A percentile compares a stretch with the other conserved stretches of the same genome.
Evolutionary conservation across 1,284 basidiomycete genomes (phyloP).

Genomic region (Ceratobasidium sp.): DNA sequence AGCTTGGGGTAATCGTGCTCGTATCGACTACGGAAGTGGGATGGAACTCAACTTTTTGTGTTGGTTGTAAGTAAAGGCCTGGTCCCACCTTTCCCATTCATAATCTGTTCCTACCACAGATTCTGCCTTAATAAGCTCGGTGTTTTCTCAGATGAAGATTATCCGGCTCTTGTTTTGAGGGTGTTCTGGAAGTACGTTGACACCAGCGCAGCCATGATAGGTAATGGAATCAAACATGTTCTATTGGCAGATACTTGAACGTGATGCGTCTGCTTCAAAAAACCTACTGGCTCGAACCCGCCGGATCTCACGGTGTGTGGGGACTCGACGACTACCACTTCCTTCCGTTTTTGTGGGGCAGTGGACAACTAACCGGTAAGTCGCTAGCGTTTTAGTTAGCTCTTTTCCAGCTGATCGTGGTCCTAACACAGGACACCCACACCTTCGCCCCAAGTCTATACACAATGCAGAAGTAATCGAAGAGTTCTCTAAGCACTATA

Average conservation of each 20-base stretch:
- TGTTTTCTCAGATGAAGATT: slow-evolving; percentile 77
- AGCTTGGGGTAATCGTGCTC: slow-evolving; percentile 90
- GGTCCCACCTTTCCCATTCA: not conserved
- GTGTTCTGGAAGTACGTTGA: slow-evolving; percentile 88
- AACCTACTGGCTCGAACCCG: slow-evolving; percentile 97
- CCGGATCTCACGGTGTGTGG: slow-evolving; percentile 98
- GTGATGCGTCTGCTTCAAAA: slow-evolving; percentile 94
- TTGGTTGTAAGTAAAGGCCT: slow-evolving; percentile 82
- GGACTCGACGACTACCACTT: slow-evolving; percentile 99
- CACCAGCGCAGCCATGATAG: not conserved
- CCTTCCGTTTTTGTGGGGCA: slow-evolving; percentile 92
- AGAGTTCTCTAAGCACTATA: slow-evolving; percentile 92
- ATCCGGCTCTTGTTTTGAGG: slow-evolving; percentile 81
- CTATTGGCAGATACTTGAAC: slow-evolving; percentile 76
- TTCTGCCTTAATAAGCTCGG: slow-evolving; percentile 85
- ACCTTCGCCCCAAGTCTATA: slow-evolving; percentile 92
- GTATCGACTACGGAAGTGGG: slow-evolving; percentile 98
- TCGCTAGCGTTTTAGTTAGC: slow-evolving; percentile 3
- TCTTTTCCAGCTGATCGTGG: not conserved
- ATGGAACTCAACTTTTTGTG: slow-evolving; percentile 99
- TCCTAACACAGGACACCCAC: slow-evolving; percentile 79
- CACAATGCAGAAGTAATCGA: slow-evolving; percentile 95
- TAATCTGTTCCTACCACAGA: slow-evolving; percentile 62
- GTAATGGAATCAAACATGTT: slow-evolving; percentile 7
- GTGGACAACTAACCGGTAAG: slow-evolving; percentile 82